These are phyloP conservation scores for Lasiodiplodia gonubiensis DNA, from an alignment of 2,329 filamentous ascomycete species.

Conservation along the genomic window DNA sequence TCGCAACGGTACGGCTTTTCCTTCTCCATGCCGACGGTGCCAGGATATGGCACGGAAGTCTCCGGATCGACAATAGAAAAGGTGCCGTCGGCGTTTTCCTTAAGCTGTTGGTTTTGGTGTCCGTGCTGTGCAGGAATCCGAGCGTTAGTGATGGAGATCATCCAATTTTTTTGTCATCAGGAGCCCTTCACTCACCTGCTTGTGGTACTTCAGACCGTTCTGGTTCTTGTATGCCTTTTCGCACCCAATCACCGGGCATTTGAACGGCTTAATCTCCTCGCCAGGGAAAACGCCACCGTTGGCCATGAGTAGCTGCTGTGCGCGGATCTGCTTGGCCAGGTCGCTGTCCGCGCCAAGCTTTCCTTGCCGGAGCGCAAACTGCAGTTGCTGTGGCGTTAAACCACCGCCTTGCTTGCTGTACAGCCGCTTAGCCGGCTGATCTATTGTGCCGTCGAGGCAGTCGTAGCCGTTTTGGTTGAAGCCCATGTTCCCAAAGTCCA, in stretches of 20 bases:
- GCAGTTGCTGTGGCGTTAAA: constrained; percentile 69
- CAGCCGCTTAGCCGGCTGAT: constrained; percentile 91
- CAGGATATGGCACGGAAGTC: constrained; percentile 91
- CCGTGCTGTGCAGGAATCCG: constrained; percentile 65
- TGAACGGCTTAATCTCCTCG: constrained; percentile 96
- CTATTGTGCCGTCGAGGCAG: constrained; percentile 65
- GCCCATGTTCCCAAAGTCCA: constrained; percentile 39
- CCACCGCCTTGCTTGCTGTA: constrained; percentile 82
- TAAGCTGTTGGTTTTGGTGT: constrained; percentile 93
- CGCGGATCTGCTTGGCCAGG: constrained; percentile 68
- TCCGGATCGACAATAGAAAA: constrained; percentile 98
- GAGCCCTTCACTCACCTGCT: constrained; percentile 58
- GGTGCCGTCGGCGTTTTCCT: constrained; percentile 95
- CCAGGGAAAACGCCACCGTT: constrained; percentile 53
- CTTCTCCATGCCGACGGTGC: constrained; percentile 99
- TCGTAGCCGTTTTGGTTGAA: constrained; percentile 46
- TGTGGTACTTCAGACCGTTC: constrained; percentile 93
- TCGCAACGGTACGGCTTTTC: constrained; percentile 99
- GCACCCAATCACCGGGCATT: constrained; percentile 96
- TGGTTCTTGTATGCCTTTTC: constrained; percentile 99
- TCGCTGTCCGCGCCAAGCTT: constrained; percentile 80
- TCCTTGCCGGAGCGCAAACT: constrained; percentile 75
- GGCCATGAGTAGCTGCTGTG: constrained; percentile 62
- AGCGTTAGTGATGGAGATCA: constrained; percentile 22
- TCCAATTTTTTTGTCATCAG: constrained; percentile 28